Conservation (phyloP, 179 eudicot genomes). For the Camellia oleifera region DNA sequence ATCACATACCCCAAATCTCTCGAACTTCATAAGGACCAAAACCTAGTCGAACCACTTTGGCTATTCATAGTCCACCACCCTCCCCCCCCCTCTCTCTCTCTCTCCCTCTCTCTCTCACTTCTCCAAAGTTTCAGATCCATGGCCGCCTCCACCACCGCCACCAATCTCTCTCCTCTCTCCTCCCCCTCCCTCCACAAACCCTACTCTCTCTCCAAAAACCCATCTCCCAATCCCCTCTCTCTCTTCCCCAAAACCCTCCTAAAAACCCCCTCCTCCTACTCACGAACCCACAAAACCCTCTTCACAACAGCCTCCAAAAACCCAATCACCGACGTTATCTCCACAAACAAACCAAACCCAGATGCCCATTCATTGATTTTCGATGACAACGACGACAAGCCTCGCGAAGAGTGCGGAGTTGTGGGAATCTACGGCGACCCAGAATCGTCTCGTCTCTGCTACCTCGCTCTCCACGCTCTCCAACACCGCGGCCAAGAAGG, state of each 20-base stretch:
- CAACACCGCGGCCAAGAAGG: conserved; percentile 95
- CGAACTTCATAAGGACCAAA: neutral
- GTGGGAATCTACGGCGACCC: conserved; percentile 82
- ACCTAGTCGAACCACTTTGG: conserved; percentile 18
- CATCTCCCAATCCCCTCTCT: conserved; percentile 13
- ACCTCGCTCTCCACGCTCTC: conserved; percentile 70
- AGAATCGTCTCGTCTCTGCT: conserved; percentile 72
- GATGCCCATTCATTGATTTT: neutral
- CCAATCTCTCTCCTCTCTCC: conserved; percentile 7
- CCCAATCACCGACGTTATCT: conserved; percentile 36
- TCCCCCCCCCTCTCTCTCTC: no score
- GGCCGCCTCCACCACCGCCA: conserved; percentile 18
- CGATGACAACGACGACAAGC: conserved; percentile 43
- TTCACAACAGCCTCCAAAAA: conserved; percentile 25
- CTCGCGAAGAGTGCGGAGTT: conserved; percentile 85
- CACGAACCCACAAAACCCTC: neutral
- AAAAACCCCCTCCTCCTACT: conserved; percentile 16
- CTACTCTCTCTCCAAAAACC: neutral
- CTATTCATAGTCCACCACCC: conserved; percentile 17
- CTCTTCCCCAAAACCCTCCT: conserved; percentile 7
- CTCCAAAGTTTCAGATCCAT: neutral
- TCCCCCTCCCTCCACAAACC: neutral
- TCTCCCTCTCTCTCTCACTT: no score
- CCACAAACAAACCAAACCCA: conserved; percentile 19
- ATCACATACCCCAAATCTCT: neutral